phyloP scores from a whole-genome alignment of 2,329 filamentous ascomycete genomes.

The Fusarium sp. region DNA sequence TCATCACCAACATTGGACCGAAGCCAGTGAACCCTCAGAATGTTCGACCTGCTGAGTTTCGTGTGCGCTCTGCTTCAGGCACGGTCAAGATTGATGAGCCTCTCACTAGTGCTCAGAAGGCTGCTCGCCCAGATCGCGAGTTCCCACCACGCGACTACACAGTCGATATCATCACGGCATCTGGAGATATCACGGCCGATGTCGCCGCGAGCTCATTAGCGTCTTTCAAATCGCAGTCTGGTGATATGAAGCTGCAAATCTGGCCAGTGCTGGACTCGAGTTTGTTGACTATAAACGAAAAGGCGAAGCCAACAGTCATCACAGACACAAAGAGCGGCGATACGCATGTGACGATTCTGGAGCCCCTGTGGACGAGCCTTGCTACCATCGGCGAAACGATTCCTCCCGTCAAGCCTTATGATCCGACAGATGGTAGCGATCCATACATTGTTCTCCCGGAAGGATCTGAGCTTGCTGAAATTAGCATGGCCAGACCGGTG shows the following conservation, averaged over 20 bases:
- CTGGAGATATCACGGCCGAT: conserved; percentile 54
- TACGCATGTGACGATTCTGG: conserved; percentile 52
- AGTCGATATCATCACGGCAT: conserved; percentile 55
- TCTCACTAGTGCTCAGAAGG: conserved; percentile 40
- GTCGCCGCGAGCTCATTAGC: conserved; percentile 53
- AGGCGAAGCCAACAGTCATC: conserved; percentile 45
- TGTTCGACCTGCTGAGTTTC: conserved; percentile 53
- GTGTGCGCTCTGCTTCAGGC: conserved; percentile 56
- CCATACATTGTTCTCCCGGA: conserved; percentile 30
- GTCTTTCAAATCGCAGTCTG: conserved; percentile 52
- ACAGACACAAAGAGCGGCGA: conserved; percentile 58
- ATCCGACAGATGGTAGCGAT: conserved; percentile 31
- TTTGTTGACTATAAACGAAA: conserved; percentile 3
- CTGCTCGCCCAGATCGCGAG: conserved; percentile 28
- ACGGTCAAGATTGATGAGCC: conserved; percentile 54
- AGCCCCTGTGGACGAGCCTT: conserved; percentile 54
- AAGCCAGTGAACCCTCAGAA: conserved; percentile 49
- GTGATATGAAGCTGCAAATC: conserved; percentile 53
- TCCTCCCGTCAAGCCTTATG: conserved; percentile 24
- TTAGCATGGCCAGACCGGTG: conserved; percentile 16
- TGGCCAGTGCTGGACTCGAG: conserved; percentile 54
- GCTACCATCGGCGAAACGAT: conserved; percentile 7
- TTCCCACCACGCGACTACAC: conserved; percentile 60
- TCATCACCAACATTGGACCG: conserved; percentile 54
- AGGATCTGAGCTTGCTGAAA: neutral